Percentiles rank a stretch among this genome's conserved stretches.
Evolutionary conservation across 768 basidiomycete species (phyloP).

Genomic region (Phylloporus sp.): DNA sequence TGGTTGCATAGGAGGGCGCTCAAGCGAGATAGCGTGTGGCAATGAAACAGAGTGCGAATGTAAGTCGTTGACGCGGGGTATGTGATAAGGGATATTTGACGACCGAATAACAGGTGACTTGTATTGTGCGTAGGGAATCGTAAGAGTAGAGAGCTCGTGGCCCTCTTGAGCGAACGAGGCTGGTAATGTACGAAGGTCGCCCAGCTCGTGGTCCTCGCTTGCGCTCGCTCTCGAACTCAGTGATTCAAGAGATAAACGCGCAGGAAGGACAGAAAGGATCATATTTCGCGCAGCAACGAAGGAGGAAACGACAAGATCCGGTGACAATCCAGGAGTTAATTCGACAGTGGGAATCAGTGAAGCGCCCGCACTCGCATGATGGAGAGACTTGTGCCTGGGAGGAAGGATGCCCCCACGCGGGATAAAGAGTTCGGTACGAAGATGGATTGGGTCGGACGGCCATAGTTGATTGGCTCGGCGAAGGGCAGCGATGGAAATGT

Average conservation of each 20-base stretch:
- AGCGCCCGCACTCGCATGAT: not conserved
- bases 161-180: slow-evolving; percentile 2
- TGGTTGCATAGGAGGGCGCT: slow-evolving; percentile 8
- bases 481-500: slow-evolving; percentile 76
- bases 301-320: slow-evolving; percentile 13
- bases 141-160: slow-evolving; percentile 16
- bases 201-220: slow-evolving; percentile 30
- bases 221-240: slow-evolving; percentile 24
- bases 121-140: not conserved
- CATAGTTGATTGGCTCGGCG: slow-evolving; percentile 90
- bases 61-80: not conserved
- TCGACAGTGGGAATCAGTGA: not conserved
- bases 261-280: slow-evolving; percentile 23
- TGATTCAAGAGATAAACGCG: slow-evolving; percentile 30
- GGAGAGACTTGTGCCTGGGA: slow-evolving; percentile 1
- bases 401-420: slow-evolving; percentile 36
- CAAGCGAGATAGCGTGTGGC: not conserved
- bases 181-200: slow-evolving; percentile 9
- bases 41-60: not conserved
- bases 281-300: slow-evolving; percentile 19
- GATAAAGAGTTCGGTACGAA: slow-evolving; percentile 78
- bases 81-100: not conserved
- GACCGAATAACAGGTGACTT: not conserved
- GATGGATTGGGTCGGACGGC: slow-evolving; percentile 88
- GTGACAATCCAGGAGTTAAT: slow-evolving; percentile 1